Evolutionary conservation across 2,329 filamentous ascomycete species (phyloP).

Genomic region (Metarhizium album): DNA sequence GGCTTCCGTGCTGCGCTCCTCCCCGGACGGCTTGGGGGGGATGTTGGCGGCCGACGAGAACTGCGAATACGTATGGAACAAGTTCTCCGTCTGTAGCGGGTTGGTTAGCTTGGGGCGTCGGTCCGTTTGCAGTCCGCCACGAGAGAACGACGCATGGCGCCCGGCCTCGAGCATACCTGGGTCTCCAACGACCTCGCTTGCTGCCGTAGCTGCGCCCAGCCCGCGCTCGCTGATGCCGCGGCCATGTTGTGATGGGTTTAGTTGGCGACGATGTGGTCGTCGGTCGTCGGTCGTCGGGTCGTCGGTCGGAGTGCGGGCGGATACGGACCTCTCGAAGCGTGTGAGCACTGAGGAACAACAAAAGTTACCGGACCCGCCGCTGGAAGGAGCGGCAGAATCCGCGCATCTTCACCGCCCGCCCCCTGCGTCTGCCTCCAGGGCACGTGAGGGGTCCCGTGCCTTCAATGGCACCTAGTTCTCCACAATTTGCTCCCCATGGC

Average conservation of each 20-base stretch:
- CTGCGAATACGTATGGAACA: conserved; percentile 82
- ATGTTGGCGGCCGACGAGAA: conserved; percentile 73
- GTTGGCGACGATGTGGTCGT: neutral
- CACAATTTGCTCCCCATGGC: too few species aligned
- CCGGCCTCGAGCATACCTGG: conserved; percentile 49
- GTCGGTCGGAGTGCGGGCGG: neutral
- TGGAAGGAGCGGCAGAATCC: neutral
- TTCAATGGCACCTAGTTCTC: neutral
- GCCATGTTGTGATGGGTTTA: conserved; percentile 30
- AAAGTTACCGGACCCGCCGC: neutral
- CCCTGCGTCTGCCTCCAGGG: neutral
- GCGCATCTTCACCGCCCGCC: neutral
- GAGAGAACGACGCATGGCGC: neutral
- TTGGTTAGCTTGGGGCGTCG: neutral
- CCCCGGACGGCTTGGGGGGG: conserved; percentile 71
- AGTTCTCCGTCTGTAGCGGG: conserved; percentile 59
- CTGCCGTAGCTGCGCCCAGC: conserved; percentile 91
- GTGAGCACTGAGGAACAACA: conserved; percentile 8
- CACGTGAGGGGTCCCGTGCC: conserved; percentile 17
- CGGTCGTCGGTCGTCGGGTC: too few species aligned
- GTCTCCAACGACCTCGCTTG: conserved; percentile 82
- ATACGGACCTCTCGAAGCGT: neutral
- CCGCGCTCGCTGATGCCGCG: conserved; percentile 43
- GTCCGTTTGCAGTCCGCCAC: too few species aligned
- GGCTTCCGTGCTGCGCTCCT: conserved; percentile 68